Base-by-base conservation (phyloP, 768 basidiomycete species). In the Auricularia auricula-judae region DNA sequence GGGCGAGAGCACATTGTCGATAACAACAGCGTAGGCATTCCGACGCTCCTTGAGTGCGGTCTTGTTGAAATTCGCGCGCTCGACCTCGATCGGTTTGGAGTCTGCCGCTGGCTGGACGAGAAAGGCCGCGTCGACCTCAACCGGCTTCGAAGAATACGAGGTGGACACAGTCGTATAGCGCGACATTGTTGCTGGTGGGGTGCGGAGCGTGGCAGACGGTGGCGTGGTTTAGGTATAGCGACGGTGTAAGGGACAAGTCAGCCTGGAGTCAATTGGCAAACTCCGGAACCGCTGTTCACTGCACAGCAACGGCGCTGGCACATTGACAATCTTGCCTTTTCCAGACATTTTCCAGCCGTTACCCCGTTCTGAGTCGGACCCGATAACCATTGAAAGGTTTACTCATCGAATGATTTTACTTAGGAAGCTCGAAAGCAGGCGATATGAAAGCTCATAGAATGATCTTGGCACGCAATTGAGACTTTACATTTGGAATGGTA, bases 1-100 rank as follows among this genome's bases (percentile, higher is more conserved):
- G 3, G 64, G 64, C 14, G 34, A 61, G 39, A 65, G 58, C 34
- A 65, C 64, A 34, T 65, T 59, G 47, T 65, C 64, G 29, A 65
- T 23, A 18, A 65, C 64, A 4, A 61, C 58, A 35, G 64, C 64
- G 59, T 61, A 65, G 7, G 36, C 12, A 11, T 21, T 35, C 4
- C 43, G 59, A 44, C 60, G 60, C 59, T 60, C 34, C 14, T 61
- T 36, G 16, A 65, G 60, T 4, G 35, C 12, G n/a, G 58, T 61
- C 39, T 65, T 34, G 23, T 8, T 14, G 43, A 65, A 65, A 14
- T 65, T 18, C 39, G 39, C 39, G 39, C 39, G 39, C 39, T 42
- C 39, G 29, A 59, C 33, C 5, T 23, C 34, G 56, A 29, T 14
- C 34, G 56, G 23, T 29, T 5, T 34, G 14, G 29, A 10, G 56